phyloP scores from a whole-genome alignment of 352 stramenopile species.

The Pythium brassicae region DNA sequence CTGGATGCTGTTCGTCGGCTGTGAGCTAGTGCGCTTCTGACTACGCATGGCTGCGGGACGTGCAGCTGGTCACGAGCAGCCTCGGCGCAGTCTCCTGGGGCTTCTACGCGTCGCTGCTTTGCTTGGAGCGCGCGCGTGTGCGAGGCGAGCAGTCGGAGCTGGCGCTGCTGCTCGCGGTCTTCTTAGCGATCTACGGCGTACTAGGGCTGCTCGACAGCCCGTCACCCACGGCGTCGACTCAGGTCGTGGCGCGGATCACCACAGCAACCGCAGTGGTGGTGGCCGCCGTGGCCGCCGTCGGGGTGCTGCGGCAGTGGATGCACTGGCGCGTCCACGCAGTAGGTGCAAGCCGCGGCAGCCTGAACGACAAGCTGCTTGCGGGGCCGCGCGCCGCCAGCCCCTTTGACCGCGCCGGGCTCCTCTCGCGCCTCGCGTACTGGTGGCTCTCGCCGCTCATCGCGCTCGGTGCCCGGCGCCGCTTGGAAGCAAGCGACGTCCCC shows the following conservation, averaged over 20 bases:
- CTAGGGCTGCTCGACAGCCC: constrained; percentile 4
- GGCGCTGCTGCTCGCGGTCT: constrained; percentile 13
- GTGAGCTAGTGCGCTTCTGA: neutral
- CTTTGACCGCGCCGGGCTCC: constrained; percentile 45
- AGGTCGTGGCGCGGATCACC: neutral
- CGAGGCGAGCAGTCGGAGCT: neutral
- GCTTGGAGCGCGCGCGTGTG: constrained; percentile 7
- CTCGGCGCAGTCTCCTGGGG: constrained; percentile 13
- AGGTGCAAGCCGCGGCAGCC: neutral
- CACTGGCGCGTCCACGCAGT: neutral
- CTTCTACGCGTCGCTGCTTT: constrained; percentile 15
- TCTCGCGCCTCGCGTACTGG: constrained; percentile 60
- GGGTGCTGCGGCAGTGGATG: constrained; percentile 12
- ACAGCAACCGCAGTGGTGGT: neutral
- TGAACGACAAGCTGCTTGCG: neutral
- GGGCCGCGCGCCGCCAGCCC: constrained; percentile 16
- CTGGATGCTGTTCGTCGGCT: too few species aligned
- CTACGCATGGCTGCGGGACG: neutral
- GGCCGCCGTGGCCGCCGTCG: neutral
- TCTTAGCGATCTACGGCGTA: constrained; percentile 13
- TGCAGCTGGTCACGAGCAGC: constrained; percentile 13
- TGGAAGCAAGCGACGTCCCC: constrained; percentile 60
- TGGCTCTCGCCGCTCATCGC: constrained; percentile 69
- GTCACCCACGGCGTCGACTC: neutral
- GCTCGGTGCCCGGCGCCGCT: constrained; percentile 39